phyloP scores from a whole-genome alignment of 2,329 filamentous ascomycete species.

The Teratosphaeria destructans region DNA sequence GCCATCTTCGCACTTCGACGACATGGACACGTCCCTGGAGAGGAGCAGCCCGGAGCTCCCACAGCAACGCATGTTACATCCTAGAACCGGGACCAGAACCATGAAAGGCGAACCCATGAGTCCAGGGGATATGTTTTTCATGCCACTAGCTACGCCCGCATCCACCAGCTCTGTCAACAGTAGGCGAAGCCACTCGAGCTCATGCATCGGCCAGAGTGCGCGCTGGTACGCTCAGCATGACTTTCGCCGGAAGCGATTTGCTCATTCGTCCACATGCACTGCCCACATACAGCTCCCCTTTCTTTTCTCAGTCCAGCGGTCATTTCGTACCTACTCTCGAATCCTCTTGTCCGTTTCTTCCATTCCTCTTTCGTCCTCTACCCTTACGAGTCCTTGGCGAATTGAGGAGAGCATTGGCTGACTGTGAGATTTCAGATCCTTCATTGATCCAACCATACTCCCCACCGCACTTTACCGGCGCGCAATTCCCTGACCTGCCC shows the following conservation, averaged over 20 bases:
- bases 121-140: conserved; percentile 16
- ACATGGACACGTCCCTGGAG: neutral
- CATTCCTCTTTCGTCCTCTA: conserved; percentile 12
- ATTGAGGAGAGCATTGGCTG: conserved; percentile 1
- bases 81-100: neutral
- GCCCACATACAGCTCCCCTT: conserved; percentile 16
- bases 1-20: neutral
- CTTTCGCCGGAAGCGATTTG: conserved; percentile 1
- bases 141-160: conserved; percentile 17
- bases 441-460: conserved; percentile 46
- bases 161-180: conserved; percentile 15
- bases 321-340: conserved; percentile 27
- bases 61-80: neutral
- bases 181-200: conserved; percentile 6
- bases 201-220: conserved; percentile 1
- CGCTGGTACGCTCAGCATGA: conserved; percentile 1
- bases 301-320: conserved; percentile 27
- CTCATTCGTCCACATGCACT: conserved; percentile 9
- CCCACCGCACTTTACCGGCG: conserved; percentile 30
- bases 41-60: neutral
- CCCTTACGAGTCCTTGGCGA: conserved; percentile 10
- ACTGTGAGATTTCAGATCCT: conserved; percentile 38
- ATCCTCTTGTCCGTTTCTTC: conserved; percentile 32
- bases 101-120: conserved; percentile 3
- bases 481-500: conserved; percentile 32